Conservation (phyloP, 108 stramenopile genomes). For the Aurantiochytrium sp. region DNA sequence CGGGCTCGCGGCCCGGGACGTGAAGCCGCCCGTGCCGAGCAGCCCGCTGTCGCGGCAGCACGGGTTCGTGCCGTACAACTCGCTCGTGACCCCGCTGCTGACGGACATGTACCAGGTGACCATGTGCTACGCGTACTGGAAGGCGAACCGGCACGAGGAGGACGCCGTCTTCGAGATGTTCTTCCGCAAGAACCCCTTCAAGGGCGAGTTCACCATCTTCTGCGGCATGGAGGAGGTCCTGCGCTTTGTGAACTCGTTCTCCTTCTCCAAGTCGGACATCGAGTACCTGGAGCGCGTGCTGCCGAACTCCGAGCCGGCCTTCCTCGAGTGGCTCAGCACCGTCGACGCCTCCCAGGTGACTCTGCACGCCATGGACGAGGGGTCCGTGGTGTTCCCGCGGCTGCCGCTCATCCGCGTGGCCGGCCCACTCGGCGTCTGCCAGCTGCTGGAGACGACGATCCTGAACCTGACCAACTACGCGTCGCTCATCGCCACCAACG, state of each 20-base stretch:
- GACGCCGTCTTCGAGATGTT: slow-evolving; percentile 81
- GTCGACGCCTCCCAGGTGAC: slow-evolving; percentile 70
- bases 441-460: slow-evolving; percentile 92
- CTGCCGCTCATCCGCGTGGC: slow-evolving; percentile 51
- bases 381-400: slow-evolving; percentile 76
- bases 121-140: slow-evolving; percentile 98
- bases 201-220: slow-evolving; percentile 84
- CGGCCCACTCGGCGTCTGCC: slow-evolving; percentile 81
- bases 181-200: slow-evolving; percentile 94
- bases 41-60: background rate
- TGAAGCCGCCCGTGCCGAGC: background rate
- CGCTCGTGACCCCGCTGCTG: slow-evolving; percentile 75
- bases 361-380: slow-evolving; percentile 75
- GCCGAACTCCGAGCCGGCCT: slow-evolving; percentile 65
- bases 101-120: slow-evolving; percentile 97
- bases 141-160: slow-evolving; percentile 70
- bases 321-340: slow-evolving; percentile 72
- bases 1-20: too few species aligned
- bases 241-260: slow-evolving; percentile 65
- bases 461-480: slow-evolving; percentile 90
- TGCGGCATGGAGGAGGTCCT: slow-evolving; percentile 85
- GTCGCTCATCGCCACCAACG: slow-evolving; percentile 83
- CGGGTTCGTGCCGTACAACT: background rate
- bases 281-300: slow-evolving; percentile 67
- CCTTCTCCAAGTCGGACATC: slow-evolving; percentile 72